phyloP scores from a whole-genome alignment of 1,284 basidiomycete genomes.

The Austroboletus niveus region DNA sequence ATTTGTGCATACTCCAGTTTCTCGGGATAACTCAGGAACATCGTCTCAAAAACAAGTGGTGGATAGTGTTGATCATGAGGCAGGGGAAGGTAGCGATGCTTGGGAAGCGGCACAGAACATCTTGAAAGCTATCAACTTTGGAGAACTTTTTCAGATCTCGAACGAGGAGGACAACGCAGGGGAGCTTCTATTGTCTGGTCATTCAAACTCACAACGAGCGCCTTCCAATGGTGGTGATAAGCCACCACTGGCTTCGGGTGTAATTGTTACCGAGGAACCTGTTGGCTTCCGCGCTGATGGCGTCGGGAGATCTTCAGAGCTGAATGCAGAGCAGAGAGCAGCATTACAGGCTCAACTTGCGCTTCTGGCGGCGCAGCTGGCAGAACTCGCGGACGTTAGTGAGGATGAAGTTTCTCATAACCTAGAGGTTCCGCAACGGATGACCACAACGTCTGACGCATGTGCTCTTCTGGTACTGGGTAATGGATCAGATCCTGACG shows the following conservation, averaged over 20 bases:
- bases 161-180: slow-evolving; percentile 33
- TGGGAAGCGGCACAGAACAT: slow-evolving; percentile 77
- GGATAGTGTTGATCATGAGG: slow-evolving; percentile 33
- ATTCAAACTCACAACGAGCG: not conserved
- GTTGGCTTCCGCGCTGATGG: slow-evolving; percentile 1
- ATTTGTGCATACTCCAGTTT: slow-evolving; percentile 1
- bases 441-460: not conserved
- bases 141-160: slow-evolving; percentile 44
- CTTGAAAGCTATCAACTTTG: slow-evolving; percentile 72
- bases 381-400: slow-evolving; percentile 49
- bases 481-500: slow-evolving; percentile 27
- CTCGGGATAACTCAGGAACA: slow-evolving; percentile 1
- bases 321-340: slow-evolving; percentile 45
- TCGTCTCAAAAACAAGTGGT: slow-evolving; percentile 13
- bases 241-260: not conserved
- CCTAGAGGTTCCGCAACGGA: slow-evolving; percentile 16
- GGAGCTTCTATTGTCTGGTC: slow-evolving; percentile 10
- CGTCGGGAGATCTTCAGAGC: slow-evolving; percentile 13
- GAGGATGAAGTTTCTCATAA: slow-evolving; percentile 34
- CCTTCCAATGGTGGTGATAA: slow-evolving; percentile 4
- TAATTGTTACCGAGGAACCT: not conserved
- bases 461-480: not conserved
- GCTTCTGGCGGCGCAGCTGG: slow-evolving; percentile 60
- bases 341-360: slow-evolving; percentile 63
- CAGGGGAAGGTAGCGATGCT: slow-evolving; percentile 50